Percentiles rank a stretch among this genome's conserved stretches.
Evolutionary conservation across 2,329 filamentous ascomycete genomes (phyloP).

Genomic region (Pseudopyricularia cyperi): DNA sequence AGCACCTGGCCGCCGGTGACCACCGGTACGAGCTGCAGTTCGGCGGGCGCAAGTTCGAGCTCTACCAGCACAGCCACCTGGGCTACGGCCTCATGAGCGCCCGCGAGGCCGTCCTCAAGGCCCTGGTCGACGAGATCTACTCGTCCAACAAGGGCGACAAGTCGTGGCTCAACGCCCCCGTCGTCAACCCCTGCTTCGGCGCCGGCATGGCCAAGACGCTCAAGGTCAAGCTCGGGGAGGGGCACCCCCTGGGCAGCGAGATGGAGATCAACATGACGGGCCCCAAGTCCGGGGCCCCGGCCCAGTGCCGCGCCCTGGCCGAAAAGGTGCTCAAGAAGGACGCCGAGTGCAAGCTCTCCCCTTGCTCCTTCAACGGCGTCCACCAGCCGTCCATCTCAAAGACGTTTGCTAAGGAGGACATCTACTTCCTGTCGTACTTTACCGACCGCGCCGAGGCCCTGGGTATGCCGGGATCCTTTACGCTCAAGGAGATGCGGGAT

Average conservation of each 20-base stretch:
- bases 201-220: constrained; percentile 66
- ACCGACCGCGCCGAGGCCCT: constrained; percentile 88
- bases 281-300: constrained; percentile 58
- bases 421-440: constrained; percentile 97
- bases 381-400: constrained; percentile 87
- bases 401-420: constrained; percentile 82
- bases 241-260: constrained; percentile 50
- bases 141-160: constrained; percentile 45
- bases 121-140: constrained; percentile 60
- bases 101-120: constrained; percentile 70
- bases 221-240: constrained; percentile 54
- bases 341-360: constrained; percentile 62
- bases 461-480: constrained; percentile 98
- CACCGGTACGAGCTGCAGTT: constrained; percentile 93
- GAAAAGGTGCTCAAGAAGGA: constrained; percentile 90
- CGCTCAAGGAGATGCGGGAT: constrained; percentile 76
- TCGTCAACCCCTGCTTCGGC: constrained; percentile 76
- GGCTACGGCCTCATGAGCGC: constrained; percentile 95
- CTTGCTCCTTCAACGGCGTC: constrained; percentile 97
- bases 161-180: constrained; percentile 56
- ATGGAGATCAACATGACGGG: constrained; percentile 79
- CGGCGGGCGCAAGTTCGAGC: constrained; percentile 71
- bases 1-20: constrained; percentile 74
- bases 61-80: constrained; percentile 97
- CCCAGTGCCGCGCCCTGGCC: constrained; percentile 79